A percentile compares a stretch with the other conserved stretches of the same genome.
These are phyloP conservation scores for Metroxylon sagu DNA, from an alignment of 176 grass and related monocot species.

Conservation along the genomic window DNA sequence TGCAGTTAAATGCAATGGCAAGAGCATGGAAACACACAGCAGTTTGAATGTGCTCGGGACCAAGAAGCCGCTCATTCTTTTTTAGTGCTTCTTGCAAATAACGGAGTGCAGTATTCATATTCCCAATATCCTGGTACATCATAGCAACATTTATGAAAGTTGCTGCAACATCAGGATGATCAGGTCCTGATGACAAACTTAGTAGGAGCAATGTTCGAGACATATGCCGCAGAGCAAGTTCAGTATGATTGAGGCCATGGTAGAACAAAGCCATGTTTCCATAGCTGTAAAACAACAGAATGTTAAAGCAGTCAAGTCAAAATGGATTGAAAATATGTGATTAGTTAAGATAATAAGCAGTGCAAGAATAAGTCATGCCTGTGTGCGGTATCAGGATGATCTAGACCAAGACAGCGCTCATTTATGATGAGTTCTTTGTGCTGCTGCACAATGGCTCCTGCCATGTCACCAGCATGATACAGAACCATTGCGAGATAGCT, in stretches of 20 bases:
- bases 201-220: conserved; percentile 68
- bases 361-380: conserved; percentile 29
- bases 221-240: conserved; percentile 85
- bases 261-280: conserved; percentile 99
- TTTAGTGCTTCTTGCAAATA: conserved; percentile 91
- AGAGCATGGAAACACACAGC: conserved; percentile 97
- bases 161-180: conserved; percentile 86
- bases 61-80: conserved; percentile 85
- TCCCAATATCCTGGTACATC: conserved; percentile 93
- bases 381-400: conserved; percentile 98
- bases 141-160: conserved; percentile 95
- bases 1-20: conserved; percentile 83
- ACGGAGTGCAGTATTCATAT: conserved; percentile 79
- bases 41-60: conserved; percentile 88
- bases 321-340: too few species aligned
- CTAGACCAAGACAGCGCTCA: conserved; percentile 86
- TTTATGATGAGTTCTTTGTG: conserved; percentile 98
- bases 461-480: conserved; percentile 84
- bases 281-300: conserved; percentile 53
- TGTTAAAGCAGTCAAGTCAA: neutral
- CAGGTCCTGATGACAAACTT: conserved; percentile 76
- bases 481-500: conserved; percentile 95
- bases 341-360: too few species aligned
- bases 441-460: conserved; percentile 93
- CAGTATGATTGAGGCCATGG: conserved; percentile 83